phyloP scores from a whole-genome alignment of 192 early-diverging fungal species.

The Chytriomyces confervae region DNA sequence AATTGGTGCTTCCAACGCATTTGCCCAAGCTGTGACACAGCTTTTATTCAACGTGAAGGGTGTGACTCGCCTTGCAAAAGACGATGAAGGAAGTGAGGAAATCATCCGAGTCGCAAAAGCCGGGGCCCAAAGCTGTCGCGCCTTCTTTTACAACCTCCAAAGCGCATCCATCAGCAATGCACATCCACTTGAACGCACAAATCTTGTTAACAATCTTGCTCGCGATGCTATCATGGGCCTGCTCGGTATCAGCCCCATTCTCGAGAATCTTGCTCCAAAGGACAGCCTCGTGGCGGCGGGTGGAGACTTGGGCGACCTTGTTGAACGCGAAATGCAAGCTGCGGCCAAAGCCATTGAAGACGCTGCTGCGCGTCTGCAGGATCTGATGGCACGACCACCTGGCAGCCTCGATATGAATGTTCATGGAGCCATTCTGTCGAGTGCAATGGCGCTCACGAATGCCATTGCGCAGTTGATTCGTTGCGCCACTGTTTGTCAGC shows the following conservation, averaged over 20 bases:
- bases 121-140: slow-evolving; percentile 70
- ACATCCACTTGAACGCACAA: slow-evolving; percentile 66
- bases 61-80: slow-evolving; percentile 78
- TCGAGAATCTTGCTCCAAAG: slow-evolving; percentile 77
- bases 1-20: slow-evolving; percentile 77
- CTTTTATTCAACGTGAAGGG: slow-evolving; percentile 91
- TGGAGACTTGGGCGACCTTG: slow-evolving; percentile 87
- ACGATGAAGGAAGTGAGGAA: slow-evolving; percentile 81
- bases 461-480: slow-evolving; percentile 93
- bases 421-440: slow-evolving; percentile 86
- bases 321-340: slow-evolving; percentile 91
- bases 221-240: slow-evolving; percentile 78
- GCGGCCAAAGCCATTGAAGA: slow-evolving; percentile 93
- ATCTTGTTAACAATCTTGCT: slow-evolving; percentile 76
- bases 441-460: slow-evolving; percentile 91
- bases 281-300: slow-evolving; percentile 60
- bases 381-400: slow-evolving; percentile 77
- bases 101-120: slow-evolving; percentile 70
- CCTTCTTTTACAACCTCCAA: slow-evolving; percentile 90
- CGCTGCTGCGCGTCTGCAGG: slow-evolving; percentile 81
- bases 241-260: slow-evolving; percentile 71
- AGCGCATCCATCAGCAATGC: slow-evolving; percentile 49
- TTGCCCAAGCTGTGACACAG: slow-evolving; percentile 82
- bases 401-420: slow-evolving; percentile 85
- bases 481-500: slow-evolving; percentile 92